Conservation (phyloP, 2,329 filamentous ascomycete genomes). For the Alternaria burnsii region DNA sequence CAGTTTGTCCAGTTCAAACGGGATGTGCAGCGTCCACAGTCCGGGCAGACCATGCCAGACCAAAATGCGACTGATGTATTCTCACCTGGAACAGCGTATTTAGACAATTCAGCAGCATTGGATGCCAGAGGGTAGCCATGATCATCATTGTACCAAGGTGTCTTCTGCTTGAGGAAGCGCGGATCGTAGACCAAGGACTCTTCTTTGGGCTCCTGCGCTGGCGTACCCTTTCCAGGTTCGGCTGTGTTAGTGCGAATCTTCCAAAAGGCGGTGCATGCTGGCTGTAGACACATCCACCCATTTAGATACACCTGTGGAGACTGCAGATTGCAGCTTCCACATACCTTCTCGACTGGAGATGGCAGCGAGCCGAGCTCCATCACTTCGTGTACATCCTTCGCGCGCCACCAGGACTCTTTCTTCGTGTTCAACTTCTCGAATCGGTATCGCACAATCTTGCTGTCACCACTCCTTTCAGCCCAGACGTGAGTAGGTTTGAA, state of each 20-base stretch:
- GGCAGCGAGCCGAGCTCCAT: conserved; percentile 41
- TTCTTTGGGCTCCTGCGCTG: conserved; percentile 41
- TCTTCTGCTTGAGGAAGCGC: conserved; percentile 66
- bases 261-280: conserved; percentile 65
- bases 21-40: conserved; percentile 69
- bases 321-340: conserved; percentile 44
- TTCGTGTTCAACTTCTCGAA: conserved; percentile 69
- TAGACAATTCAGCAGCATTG: conserved; percentile 34
- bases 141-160: conserved; percentile 52
- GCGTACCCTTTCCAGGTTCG: conserved; percentile 22
- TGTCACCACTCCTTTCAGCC: conserved; percentile 64
- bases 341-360: conserved; percentile 46
- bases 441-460: conserved; percentile 65
- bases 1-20: conserved; percentile 69
- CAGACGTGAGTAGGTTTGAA: conserved; percentile 75
- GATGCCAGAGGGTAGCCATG: conserved; percentile 49
- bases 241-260: conserved; percentile 38
- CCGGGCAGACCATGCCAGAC: conserved; percentile 71
- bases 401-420: conserved; percentile 67
- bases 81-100: conserved; percentile 52
- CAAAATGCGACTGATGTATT: conserved; percentile 64
- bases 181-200: conserved; percentile 61
- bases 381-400: conserved; percentile 42
- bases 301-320: conserved; percentile 54
- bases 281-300: conserved; percentile 67